phyloP scores from a whole-genome alignment of 352 stramenopile genomes.

The Phytophthora pini region DNA sequence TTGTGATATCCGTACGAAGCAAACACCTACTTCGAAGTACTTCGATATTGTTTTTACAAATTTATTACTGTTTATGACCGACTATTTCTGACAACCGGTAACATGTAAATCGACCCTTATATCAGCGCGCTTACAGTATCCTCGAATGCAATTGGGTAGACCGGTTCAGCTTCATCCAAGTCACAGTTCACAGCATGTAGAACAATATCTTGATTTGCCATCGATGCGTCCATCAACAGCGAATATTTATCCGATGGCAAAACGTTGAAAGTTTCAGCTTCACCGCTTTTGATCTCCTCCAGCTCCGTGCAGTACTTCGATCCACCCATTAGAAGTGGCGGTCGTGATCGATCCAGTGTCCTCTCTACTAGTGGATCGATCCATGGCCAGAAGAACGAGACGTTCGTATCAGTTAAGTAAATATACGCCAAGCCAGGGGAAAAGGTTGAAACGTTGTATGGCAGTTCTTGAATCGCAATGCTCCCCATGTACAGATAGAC shows the following conservation, averaged over 20 bases:
- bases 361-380: slow-evolving; percentile 26
- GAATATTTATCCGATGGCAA: slow-evolving; percentile 12
- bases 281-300: slow-evolving; percentile 6
- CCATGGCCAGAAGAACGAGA: slow-evolving; percentile 35
- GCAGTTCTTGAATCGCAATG: slow-evolving; percentile 14
- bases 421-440: slow-evolving; percentile 23
- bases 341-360: not conserved
- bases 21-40: too few relatives aligned
- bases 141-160: slow-evolving; percentile 23
- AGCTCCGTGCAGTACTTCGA: slow-evolving; percentile 22
- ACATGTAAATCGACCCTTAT: too few relatives aligned
- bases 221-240: slow-evolving; percentile 15
- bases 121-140: slow-evolving; percentile 9
- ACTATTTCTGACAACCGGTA: too few relatives aligned
- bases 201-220: slow-evolving; percentile 13
- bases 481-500: slow-evolving; percentile 22
- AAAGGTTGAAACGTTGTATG: slow-evolving; percentile 22
- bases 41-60: too few relatives aligned
- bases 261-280: slow-evolving; percentile 1
- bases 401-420: slow-evolving; percentile 24
- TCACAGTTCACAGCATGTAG: slow-evolving; percentile 19
- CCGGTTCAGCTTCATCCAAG: not conserved
- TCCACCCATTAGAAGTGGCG: slow-evolving; percentile 10
- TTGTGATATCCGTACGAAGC: too few relatives aligned
- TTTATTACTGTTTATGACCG: too few relatives aligned